A percentile compares a stretch with the other conserved stretches of the same genome.
These are phyloP conservation scores for Malbranchea zuffiana DNA, from an alignment of 2,329 filamentous ascomycete genomes.

Conservation along the genomic window DNA sequence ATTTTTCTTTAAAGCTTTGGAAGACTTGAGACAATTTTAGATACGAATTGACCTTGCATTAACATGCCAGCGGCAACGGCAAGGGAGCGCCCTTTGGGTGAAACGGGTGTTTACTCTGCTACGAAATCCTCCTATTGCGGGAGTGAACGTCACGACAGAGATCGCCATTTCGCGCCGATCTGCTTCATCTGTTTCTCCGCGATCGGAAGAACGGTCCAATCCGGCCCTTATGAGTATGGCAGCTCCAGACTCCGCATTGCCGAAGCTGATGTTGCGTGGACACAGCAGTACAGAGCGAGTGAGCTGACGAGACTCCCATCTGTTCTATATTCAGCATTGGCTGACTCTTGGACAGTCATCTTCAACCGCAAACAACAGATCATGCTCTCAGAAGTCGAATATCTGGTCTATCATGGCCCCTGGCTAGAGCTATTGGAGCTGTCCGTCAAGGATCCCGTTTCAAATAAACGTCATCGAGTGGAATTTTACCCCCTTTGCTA, in stretches of 20 bases:
- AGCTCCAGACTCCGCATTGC: too few species aligned
- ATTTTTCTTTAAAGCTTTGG: too few species aligned
- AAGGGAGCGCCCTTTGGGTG: too few species aligned
- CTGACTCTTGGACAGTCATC: conserved; percentile 2
- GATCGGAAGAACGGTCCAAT: neutral
- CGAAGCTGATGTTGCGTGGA: conserved; percentile 1
- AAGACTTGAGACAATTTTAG: too few species aligned
- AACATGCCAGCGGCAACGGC: too few species aligned
- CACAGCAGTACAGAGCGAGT: conserved; percentile 1
- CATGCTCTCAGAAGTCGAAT: conserved; percentile 1
- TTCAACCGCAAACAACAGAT: conserved; percentile 1
- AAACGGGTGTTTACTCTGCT: too few species aligned
- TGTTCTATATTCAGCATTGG: neutral
- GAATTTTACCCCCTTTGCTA: conserved; percentile 6
- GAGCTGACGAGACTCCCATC: neutral
- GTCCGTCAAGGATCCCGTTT: conserved; percentile 1
- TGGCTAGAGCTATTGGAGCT: conserved; percentile 4
- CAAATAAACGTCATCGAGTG: neutral
- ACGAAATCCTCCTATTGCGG: too few species aligned
- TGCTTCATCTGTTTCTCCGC: neutral
- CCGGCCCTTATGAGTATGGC: neutral
- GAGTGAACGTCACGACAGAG: conserved; percentile 3
- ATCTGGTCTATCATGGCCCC: conserved; percentile 3
- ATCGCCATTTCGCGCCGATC: neutral
- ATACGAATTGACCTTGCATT: too few species aligned